Conservation (phyloP, 768 basidiomycete species). For the Boletus speciosus region DNA sequence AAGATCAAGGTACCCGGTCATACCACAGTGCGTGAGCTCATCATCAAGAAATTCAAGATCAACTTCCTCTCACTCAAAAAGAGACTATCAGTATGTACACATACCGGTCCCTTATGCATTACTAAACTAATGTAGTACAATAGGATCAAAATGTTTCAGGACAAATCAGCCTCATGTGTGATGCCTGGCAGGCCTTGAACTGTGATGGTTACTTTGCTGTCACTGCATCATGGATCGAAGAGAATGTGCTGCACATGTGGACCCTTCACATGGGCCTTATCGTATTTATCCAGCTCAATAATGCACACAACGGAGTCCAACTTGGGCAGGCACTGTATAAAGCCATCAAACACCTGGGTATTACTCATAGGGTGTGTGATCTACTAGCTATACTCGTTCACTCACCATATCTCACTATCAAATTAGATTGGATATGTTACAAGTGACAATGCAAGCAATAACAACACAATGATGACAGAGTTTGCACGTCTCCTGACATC, state of each 20-base stretch:
- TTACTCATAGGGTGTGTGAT: constrained; percentile 28
- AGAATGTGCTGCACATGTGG: constrained; percentile 18
- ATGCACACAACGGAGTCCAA: constrained; percentile 32
- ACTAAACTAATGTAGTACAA: neutral
- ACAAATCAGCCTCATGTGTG: constrained; percentile 34
- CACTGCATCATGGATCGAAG: constrained; percentile 22
- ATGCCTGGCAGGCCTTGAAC: constrained; percentile 42
- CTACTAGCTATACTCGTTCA: neutral
- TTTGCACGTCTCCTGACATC: too few species aligned
- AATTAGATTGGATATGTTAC: too few species aligned
- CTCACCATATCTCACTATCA: too few species aligned
- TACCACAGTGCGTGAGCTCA: neutral
- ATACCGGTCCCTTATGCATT: neutral
- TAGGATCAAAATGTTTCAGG: neutral
- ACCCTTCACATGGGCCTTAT: constrained; percentile 30
- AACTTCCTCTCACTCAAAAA: constrained; percentile 1
- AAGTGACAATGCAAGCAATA: too few species aligned
- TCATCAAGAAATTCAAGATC: constrained; percentile 6
- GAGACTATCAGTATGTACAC: neutral
- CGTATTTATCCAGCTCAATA: constrained; percentile 38
- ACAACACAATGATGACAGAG: too few species aligned
- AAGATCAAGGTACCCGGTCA: neutral
- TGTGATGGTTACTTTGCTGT: constrained; percentile 38
- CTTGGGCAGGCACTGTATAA: constrained; percentile 33
- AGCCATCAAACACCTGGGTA: constrained; percentile 26